A percentile compares a stretch with the other conserved stretches of the same genome.
phyloP scores from a whole-genome alignment of 140 eudicot genomes.

The Erigeron philadelphicus region DNA sequence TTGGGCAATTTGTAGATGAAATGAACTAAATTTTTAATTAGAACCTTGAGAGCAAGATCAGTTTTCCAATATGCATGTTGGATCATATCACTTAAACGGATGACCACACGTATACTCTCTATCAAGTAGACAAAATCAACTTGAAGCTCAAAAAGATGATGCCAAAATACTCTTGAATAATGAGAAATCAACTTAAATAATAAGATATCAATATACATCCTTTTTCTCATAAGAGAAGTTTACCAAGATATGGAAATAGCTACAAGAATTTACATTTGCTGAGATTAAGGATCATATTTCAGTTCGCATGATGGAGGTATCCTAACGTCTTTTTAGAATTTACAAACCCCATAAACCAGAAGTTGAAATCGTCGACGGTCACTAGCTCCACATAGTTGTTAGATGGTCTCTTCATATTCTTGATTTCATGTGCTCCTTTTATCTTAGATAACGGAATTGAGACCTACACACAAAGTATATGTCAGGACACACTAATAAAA shows the following conservation, averaged over 20 bases:
- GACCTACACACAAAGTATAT: conserved; percentile 25
- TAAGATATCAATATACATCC: neutral
- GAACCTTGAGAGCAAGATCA: neutral
- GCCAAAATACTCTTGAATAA: neutral
- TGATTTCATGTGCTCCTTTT: conserved; percentile 26
- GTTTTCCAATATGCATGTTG: too few relatives aligned
- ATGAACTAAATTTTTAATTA: neutral
- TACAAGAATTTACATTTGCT: neutral
- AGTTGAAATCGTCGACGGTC: conserved; percentile 38
- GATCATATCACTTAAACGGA: too few relatives aligned
- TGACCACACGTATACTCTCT: too few relatives aligned
- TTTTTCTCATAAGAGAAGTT: neutral
- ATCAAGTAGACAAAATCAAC: neutral
- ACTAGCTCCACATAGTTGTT: conserved; percentile 39
- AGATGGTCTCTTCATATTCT: conserved; percentile 30
- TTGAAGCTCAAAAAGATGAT: neutral
- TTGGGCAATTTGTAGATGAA: neutral
- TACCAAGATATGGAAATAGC: neutral
- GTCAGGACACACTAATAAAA: neutral
- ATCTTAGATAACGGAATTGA: conserved; percentile 35
- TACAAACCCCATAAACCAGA: conserved; percentile 49
- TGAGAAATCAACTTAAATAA: neutral
- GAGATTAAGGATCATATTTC: neutral
- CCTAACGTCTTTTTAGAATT: conserved; percentile 29
- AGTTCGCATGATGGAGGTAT: conserved; percentile 15